Conservation (phyloP, 192 early-diverging fungal species). For the Backusella parvicylindrica region DNA sequence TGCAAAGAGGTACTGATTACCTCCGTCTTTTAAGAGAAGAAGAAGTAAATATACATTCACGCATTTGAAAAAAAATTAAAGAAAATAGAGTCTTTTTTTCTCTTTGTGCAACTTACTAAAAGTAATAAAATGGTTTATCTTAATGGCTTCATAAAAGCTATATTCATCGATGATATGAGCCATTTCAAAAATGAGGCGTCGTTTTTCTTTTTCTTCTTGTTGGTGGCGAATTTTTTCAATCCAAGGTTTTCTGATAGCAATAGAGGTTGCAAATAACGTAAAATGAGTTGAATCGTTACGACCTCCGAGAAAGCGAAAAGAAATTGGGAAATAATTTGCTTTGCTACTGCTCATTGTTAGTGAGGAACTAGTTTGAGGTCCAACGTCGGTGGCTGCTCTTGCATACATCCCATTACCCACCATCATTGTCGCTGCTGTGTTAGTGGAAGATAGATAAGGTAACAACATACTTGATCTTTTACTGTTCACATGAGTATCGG, state of each 20-base stretch:
- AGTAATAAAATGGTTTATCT: slow-evolving; percentile 51
- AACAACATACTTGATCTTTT: slow-evolving; percentile 26
- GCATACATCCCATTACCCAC: slow-evolving; percentile 25
- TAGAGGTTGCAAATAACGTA: slow-evolving; percentile 71
- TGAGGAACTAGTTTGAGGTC: not conserved
- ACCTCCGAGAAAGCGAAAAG: slow-evolving; percentile 68
- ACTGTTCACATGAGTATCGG: not conserved
- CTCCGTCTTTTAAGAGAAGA: slow-evolving; percentile 29
- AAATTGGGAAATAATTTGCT: slow-evolving; percentile 65
- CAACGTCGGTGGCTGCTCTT: slow-evolving; percentile 25
- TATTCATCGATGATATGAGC: slow-evolving; percentile 39
- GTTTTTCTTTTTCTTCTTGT: slow-evolving; percentile 41
- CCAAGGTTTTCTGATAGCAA: slow-evolving; percentile 79
- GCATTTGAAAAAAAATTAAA: not conserved
- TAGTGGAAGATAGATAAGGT: slow-evolving; percentile 18
- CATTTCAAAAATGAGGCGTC: slow-evolving; percentile 50
- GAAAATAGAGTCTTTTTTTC: not conserved
- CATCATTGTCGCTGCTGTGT: slow-evolving; percentile 23
- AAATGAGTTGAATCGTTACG: slow-evolving; percentile 49
- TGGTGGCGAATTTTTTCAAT: slow-evolving; percentile 73
- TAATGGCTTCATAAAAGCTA: slow-evolving; percentile 39
- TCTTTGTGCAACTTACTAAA: slow-evolving; percentile 34
- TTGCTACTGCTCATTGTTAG: not conserved
- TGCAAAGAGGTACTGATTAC: slow-evolving; percentile 67
- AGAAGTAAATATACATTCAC: not conserved